phyloP scores from a whole-genome alignment of 2,329 filamentous ascomycete genomes.

The Clarireedia sp. region DNA sequence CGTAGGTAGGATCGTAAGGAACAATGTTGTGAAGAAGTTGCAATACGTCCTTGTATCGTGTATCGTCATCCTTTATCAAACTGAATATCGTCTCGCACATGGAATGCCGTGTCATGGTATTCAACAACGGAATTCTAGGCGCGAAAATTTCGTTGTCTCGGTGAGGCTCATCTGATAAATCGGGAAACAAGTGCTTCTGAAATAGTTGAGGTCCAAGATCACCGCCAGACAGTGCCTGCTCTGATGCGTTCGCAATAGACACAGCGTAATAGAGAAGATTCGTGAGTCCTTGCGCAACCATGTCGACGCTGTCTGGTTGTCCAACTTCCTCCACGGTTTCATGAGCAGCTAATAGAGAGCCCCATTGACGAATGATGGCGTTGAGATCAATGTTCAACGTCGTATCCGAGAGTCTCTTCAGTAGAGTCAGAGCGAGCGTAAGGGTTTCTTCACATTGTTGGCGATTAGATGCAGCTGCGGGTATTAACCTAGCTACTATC shows the following conservation, averaged over 20 bases:
- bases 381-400: constrained; percentile 18
- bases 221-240: constrained; percentile 24
- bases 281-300: constrained; percentile 30
- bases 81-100: constrained; percentile 53
- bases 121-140: constrained; percentile 41
- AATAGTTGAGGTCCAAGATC: constrained; percentile 47
- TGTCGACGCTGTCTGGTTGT: constrained; percentile 27
- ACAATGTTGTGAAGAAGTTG: constrained; percentile 42
- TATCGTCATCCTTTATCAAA: constrained; percentile 44
- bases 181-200: constrained; percentile 58
- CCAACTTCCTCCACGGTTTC: constrained; percentile 35
- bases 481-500: constrained; percentile 23
- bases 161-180: constrained; percentile 31
- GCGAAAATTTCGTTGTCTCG: constrained; percentile 22
- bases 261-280: constrained; percentile 31
- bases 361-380: constrained; percentile 26
- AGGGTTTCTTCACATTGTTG: constrained; percentile 31
- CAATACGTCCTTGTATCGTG: constrained; percentile 45
- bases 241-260: constrained; percentile 22
- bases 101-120: constrained; percentile 46
- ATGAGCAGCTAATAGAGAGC: constrained; percentile 32
- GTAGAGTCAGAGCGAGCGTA: constrained; percentile 33
- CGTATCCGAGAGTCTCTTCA: constrained; percentile 34
- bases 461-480: constrained; percentile 16
- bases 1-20: constrained; percentile 37